Percentiles rank a stretch among this genome's conserved stretches.
These are phyloP conservation scores for Anisodus tanguticus DNA, from an alignment of 257 asterid genomes.

Conservation along the genomic window DNA sequence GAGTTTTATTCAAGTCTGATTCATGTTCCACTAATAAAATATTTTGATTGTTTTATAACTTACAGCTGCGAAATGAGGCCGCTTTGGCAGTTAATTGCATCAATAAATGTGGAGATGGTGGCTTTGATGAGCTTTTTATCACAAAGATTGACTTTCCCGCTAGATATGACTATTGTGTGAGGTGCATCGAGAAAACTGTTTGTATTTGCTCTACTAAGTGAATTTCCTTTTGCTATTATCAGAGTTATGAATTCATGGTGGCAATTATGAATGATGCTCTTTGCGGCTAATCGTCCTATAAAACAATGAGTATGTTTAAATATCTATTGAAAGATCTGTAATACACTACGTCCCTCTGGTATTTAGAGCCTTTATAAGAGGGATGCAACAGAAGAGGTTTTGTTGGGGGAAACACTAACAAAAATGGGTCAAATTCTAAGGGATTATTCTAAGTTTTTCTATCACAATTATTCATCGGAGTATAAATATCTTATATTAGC, in stretches of 20 bases:
- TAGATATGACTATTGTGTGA: conserved; percentile 79
- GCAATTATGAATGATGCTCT: not conserved
- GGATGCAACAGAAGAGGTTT: not conserved
- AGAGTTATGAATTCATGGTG: not conserved
- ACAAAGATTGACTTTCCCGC: conserved; percentile 74
- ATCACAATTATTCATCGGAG: not conserved
- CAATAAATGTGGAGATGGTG: conserved; percentile 72
- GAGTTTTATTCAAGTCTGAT: not conserved
- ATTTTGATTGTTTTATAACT: conserved; percentile 13
- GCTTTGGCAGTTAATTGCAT: conserved; percentile 71
- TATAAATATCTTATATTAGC: not conserved
- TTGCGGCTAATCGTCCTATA: not conserved
- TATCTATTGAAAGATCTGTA: conserved; percentile 6
- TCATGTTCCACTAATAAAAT: not conserved
- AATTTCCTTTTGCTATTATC: conserved; percentile 17
- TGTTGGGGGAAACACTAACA: not conserved
- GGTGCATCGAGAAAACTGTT: conserved; percentile 48
- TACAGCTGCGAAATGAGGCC: conserved; percentile 83
- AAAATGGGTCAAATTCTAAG: not conserved
- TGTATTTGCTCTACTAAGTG: not conserved
- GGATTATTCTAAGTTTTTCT: not conserved
- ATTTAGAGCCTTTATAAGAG: not conserved
- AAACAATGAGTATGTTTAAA: not conserved
- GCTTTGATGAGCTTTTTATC: conserved; percentile 86
- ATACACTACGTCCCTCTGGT: not conserved